These are phyloP conservation scores for Barbarea vulgaris DNA, from an alignment of 345 rosid species.

Conservation along the genomic window DNA sequence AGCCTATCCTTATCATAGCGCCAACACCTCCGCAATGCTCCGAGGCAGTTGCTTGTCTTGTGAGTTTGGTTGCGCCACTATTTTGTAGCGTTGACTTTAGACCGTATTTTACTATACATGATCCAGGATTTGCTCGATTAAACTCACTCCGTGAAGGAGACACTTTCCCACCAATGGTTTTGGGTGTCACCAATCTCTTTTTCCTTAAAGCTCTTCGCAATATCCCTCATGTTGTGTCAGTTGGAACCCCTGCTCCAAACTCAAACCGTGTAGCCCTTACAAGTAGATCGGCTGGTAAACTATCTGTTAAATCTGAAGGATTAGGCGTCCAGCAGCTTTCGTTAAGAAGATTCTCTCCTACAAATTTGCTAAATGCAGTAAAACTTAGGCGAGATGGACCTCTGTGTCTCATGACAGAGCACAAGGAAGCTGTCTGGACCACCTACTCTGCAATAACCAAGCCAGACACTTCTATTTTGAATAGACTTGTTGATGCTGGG, in stretches of 20 bases:
- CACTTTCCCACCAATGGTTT: constrained; percentile 82
- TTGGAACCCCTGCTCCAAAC: constrained; percentile 76
- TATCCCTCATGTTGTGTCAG: constrained; percentile 89
- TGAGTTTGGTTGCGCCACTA: constrained; percentile 89
- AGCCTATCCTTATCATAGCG: constrained; percentile 90
- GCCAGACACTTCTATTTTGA: constrained; percentile 94
- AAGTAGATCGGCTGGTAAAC: constrained; percentile 68
- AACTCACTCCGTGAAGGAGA: constrained; percentile 82
- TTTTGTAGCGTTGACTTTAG: constrained; percentile 91
- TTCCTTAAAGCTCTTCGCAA: constrained; percentile 86
- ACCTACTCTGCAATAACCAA: constrained; percentile 75
- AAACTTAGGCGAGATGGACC: constrained; percentile 95
- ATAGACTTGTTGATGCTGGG: constrained; percentile 95
- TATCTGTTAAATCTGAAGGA: constrained; percentile 72
- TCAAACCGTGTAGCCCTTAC: constrained; percentile 59
- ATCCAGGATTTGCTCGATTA: constrained; percentile 72
- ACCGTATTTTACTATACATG: constrained; percentile 97
- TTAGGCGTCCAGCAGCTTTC: constrained; percentile 79
- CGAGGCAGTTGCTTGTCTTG: constrained; percentile 95
- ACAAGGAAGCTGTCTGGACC: constrained; percentile 98
- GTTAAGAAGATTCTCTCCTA: constrained; percentile 85
- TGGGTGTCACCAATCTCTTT: constrained; percentile 96
- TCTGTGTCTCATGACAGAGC: constrained; percentile 95
- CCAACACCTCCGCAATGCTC: constrained; percentile 97
- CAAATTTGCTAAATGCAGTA: constrained; percentile 75